Conservation (phyloP, 179 eudicot genomes). For the Pouteria campechiana region DNA sequence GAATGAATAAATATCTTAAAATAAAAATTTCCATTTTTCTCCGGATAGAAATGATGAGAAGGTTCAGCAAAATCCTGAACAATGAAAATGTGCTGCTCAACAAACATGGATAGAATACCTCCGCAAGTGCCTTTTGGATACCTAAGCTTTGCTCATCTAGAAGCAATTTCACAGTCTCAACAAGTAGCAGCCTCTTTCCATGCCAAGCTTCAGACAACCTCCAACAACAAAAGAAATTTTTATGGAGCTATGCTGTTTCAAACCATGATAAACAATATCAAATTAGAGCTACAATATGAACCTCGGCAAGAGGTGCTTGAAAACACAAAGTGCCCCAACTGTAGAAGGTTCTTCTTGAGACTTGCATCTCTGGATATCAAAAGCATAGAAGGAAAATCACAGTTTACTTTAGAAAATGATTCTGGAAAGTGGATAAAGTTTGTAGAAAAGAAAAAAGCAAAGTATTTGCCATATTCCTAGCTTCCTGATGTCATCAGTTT, state of each 20-base stretch:
- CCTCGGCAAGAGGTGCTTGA: constrained; percentile 97
- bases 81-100: background rate
- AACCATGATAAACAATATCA: background rate
- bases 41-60: no score
- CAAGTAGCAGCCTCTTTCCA: constrained; percentile 55
- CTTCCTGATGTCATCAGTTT: no score
- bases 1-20: no score
- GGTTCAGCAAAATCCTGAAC: background rate
- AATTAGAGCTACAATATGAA: constrained; percentile 10
- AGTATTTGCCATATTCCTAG: no score
- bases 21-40: no score
- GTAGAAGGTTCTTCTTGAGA: constrained; percentile 81
- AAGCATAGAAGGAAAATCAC: constrained; percentile 8
- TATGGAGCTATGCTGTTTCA: constrained; percentile 5
- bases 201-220: constrained; percentile 96
- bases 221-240: constrained; percentile 15
- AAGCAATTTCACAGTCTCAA: constrained; percentile 67
- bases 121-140: constrained; percentile 85
- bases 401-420: no score
- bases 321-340: constrained; percentile 86
- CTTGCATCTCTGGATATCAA: constrained; percentile 75
- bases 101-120: constrained; percentile 61
- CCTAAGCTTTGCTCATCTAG: constrained; percentile 77
- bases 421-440: no score
- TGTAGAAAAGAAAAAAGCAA: no score